phyloP scores from a whole-genome alignment of 257 asterid species.

The Solanum arcanum region DNA sequence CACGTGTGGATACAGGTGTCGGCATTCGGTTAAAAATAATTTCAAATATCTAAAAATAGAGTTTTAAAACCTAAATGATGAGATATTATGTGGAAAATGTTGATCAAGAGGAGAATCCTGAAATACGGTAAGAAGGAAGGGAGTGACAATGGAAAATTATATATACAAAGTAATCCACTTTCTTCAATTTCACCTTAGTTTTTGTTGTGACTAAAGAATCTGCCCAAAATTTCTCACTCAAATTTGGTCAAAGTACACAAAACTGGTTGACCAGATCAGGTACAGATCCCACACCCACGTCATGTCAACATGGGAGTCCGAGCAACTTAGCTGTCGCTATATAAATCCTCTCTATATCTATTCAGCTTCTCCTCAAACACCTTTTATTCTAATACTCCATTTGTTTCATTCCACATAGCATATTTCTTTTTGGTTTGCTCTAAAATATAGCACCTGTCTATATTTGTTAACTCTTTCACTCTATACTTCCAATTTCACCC shows the following conservation, averaged over 20 bases:
- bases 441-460: neutral
- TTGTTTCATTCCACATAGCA: neutral
- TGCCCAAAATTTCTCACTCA: neutral
- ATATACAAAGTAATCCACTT: neutral
- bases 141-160: neutral
- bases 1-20: neutral
- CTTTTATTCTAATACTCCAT: neutral
- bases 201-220: neutral
- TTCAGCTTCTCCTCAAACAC: neutral
- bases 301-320: neutral
- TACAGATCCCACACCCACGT: neutral
- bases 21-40: neutral
- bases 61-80: neutral
- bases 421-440: neutral
- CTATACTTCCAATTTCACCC: neutral
- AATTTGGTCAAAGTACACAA: neutral
- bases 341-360: neutral
- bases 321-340: neutral
- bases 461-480: neutral
- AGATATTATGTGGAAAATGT: neutral
- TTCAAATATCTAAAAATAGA: no score
- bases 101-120: neutral
- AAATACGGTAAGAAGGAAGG: neutral
- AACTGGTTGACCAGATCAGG: neutral
- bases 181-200: neutral